Conservation (phyloP, 768 basidiomycete genomes). For the Serendipita vermifera region DNA sequence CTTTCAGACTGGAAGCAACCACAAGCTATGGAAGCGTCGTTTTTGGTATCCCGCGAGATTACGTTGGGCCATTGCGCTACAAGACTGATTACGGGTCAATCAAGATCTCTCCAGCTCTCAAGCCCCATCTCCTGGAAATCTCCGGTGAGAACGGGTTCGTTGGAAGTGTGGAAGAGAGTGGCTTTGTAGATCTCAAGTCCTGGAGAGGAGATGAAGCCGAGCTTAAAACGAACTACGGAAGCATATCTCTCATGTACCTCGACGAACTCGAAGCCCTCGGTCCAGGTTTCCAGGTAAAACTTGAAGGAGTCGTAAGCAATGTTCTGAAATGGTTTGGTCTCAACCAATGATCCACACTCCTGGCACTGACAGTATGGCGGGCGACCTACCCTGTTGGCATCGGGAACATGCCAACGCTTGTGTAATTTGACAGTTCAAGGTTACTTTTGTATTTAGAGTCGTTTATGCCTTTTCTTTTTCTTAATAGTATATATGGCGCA, state of each 20-base stretch:
- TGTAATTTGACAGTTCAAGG: too few species aligned
- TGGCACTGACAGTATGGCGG: too few species aligned
- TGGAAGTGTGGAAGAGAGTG: neutral
- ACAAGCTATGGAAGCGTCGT: neutral
- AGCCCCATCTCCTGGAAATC: neutral
- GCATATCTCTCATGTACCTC: neutral
- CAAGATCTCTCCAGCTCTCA: neutral
- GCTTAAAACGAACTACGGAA: neutral
- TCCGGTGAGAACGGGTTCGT: neutral
- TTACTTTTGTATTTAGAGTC: too few species aligned
- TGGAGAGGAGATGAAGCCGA: constrained; percentile 3
- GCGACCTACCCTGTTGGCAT: too few species aligned
- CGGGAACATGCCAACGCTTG: too few species aligned
- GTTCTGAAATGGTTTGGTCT: too few species aligned
- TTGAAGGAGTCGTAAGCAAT: neutral
- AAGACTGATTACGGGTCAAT: neutral
- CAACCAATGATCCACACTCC: too few species aligned
- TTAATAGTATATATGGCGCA: too few species aligned
- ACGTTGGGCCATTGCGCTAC: neutral
- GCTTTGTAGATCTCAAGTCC: neutral
- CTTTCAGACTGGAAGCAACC: neutral
- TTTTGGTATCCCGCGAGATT: neutral
- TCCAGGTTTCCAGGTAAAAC: neutral
- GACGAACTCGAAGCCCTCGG: neutral
- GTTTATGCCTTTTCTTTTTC: too few species aligned